Base-by-base conservation (phyloP, 805 yeast species). In the Ogataea allantospora region DNA sequence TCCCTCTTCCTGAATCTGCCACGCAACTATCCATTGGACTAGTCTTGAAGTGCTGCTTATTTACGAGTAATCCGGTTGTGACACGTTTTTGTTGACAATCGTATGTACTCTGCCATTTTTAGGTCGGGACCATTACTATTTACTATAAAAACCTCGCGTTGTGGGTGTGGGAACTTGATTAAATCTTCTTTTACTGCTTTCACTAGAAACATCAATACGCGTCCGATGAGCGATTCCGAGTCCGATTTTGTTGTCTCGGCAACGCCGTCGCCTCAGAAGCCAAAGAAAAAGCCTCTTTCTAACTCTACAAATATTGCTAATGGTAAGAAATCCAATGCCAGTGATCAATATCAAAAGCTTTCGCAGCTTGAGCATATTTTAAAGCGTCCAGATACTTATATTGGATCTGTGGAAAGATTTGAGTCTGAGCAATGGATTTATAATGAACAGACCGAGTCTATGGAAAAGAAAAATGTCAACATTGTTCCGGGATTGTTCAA, bases 401-500 rank as follows among this genome's bases (percentile, higher is more conserved):
- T 93, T 51, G 99, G 99, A 5, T 88, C 97, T 2, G 83, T 89
- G 16, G 99, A 93, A 64, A 76, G 73, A 37, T 79, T 83, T 37
- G 82, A 78, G 39, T 75, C 83, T 37, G 78, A 78, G 35, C 83
- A 87, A 78, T 93, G 99, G 99, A 74, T 88, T 25, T 81, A 72
- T 53, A 86, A 88, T 58, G 79, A 76, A 30, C 82, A 75, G 30
- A 66, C 73, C 1, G 72, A 76, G 32, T 66, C 75, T 9, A 78
- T 84, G 85, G 72, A 58, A 35, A 75, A 71, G 46, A 75, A 67
- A 44, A 58, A 56, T 1, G 95, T 93, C 18, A 76, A 71, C 30
- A 84, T 89, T 48, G 98, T 93, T 8, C 99, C 99, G 2, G 99
- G 98, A 33, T 66, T 93, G 44, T 91, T 88, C 66, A 93, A 93